Base-by-base conservation (phyloP, 139 green algal species). In the Picochlorum sp. region DNA sequence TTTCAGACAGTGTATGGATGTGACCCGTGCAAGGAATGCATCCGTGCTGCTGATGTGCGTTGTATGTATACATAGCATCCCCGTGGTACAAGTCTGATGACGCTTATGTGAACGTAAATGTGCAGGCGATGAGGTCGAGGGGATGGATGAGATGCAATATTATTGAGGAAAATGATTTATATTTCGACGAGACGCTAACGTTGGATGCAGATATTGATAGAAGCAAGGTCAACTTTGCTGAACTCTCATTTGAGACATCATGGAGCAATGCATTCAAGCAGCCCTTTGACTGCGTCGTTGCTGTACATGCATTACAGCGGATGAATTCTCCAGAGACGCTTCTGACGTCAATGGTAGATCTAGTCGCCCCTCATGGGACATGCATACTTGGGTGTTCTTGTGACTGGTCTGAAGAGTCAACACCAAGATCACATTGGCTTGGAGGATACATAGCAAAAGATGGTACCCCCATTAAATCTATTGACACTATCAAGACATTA, bases 1-100 rank as follows among this genome's bases (percentile, higher is more conserved):
- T 90, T 90, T 68, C 41, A 65, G 3, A 49, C 82, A 41, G 86
- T 89, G 4, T 30, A 88, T n/a, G 86, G 81, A 45, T 75, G 92
- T 16, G 87, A 94, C 69, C 69, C 45, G 63, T 75, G 68, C 18
- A 61, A 69, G 16, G 41, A 70, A 49, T 82, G 72, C 51, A 57
- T 82, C 31, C 59, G 74, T 30, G 69, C 76, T 10, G 76, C 76
- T 18, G 63, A 73, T 31, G 63, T 77, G 47, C n/a, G 47, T 54
- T 54, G 16, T 1, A 13, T 54, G 2, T 23, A 3, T 54, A 54
- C n/a, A 62, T 30, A 0, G 3, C 26, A 30, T 30, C 4, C 28
- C 4, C n/a, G 6, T 20, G 3, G 9, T 56, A 59, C 82, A 65
- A 55, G 52, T 51, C 14, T 28, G 24, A 7, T 51, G 16, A 16